Conservation (phyloP, 192 early-diverging fungal species). For the Oehlia diaphana region DNA sequence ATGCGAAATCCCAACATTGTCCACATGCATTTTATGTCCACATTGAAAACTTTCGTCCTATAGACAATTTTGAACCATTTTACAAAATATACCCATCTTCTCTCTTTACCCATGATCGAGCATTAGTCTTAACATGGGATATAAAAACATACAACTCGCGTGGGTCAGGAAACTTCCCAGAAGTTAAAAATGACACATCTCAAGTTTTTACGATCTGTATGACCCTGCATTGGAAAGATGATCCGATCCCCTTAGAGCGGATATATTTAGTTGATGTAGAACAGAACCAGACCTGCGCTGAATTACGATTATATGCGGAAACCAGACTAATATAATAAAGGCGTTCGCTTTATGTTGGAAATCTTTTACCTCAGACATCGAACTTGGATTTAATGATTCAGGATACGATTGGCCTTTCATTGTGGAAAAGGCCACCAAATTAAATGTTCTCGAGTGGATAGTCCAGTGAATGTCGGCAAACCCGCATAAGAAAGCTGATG, state of each 20-base stretch:
- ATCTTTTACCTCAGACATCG: not conserved
- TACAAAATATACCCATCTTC: no score
- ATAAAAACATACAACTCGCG: no score
- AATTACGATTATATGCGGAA: not conserved
- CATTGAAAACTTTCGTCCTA: no score
- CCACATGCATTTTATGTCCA: no score
- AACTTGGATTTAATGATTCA: not conserved
- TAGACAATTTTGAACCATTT: no score
- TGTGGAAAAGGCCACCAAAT: no score
- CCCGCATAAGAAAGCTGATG: no score
- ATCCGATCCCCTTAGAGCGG: not conserved
- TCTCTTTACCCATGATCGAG: no score
- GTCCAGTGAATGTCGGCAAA: not conserved
- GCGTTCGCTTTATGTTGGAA: not conserved
- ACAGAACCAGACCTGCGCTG: not conserved
- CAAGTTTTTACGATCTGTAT: conserved; percentile 8
- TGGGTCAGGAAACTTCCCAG: no score
- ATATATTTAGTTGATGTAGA: not conserved
- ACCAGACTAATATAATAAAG: not conserved
- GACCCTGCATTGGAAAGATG: not conserved
- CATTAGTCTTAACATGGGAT: no score
- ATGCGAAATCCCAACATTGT: no score
- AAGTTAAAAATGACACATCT: not conserved
- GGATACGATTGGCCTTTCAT: not conserved
- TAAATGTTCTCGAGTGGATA: conserved; percentile 2